Evolutionary conservation across 2,329 filamentous ascomycete species (phyloP).

Genomic region (Didymella sp.): DNA sequence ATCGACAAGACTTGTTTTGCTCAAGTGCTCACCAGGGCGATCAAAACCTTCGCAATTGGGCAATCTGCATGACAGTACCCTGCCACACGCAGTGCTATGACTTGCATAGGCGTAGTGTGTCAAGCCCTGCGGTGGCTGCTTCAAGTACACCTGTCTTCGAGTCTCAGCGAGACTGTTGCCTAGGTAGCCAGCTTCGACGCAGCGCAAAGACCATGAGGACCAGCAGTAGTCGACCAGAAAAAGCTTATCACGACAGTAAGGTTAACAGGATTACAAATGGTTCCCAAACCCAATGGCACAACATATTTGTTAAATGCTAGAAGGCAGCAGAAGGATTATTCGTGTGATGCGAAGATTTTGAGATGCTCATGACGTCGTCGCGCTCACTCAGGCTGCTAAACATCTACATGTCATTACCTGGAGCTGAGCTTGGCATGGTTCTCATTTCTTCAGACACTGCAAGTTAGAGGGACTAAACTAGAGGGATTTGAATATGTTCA

Average conservation of each 20-base stretch:
- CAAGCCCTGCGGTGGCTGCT: not conserved
- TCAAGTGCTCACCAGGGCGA: constrained; percentile 9
- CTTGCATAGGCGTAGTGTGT: constrained; percentile 9
- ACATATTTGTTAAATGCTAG: not conserved
- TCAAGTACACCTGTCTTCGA: not conserved
- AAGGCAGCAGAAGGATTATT: not conserved
- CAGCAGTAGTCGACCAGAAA: not conserved
- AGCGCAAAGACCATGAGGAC: not conserved
- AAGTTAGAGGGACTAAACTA: not conserved
- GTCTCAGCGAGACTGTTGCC: not conserved
- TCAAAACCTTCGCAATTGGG: not conserved
- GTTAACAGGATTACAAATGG: not conserved
- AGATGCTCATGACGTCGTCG: not conserved
- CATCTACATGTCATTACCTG: not conserved
- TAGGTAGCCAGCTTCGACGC: not conserved
- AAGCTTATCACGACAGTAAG: not conserved
- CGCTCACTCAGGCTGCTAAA: not conserved
- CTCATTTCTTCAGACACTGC: not conserved
- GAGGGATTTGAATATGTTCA: not conserved
- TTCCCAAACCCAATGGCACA: not conserved
- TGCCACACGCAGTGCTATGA: constrained; percentile 7
- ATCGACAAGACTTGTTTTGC: constrained; percentile 1
- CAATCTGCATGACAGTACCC: not conserved
- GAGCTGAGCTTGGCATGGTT: not conserved
- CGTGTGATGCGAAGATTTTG: not conserved